Evolutionary conservation across 2,329 filamentous ascomycete genomes (phyloP).

Genomic region (Cladosporium halotolerans): DNA sequence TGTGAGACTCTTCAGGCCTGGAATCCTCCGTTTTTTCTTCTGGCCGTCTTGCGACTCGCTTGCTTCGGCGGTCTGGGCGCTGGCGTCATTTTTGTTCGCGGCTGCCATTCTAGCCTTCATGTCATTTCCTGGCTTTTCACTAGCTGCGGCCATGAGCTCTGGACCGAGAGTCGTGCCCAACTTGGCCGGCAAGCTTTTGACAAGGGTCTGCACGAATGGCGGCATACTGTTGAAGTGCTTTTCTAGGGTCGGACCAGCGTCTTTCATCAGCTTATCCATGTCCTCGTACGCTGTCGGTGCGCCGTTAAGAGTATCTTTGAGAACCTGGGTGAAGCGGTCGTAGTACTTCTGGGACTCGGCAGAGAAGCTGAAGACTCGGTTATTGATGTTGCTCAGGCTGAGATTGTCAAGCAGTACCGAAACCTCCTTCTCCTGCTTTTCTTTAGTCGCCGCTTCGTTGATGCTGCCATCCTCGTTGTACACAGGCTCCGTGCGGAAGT

Average conservation of each 20-base stretch:
- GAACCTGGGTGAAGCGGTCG: conserved; percentile 76
- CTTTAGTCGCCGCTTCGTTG: conserved; percentile 33
- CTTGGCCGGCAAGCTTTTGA: conserved; percentile 77
- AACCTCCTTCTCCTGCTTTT: conserved; percentile 65
- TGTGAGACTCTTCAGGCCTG: conserved; percentile 70
- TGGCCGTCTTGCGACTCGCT: conserved; percentile 31
- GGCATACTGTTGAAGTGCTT: conserved; percentile 64
- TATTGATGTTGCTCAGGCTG: conserved; percentile 76
- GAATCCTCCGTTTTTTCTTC: conserved; percentile 61
- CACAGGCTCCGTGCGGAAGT: conserved; percentile 30
- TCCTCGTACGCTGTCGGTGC: conserved; percentile 91
- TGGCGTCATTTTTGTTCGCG: conserved; percentile 27
- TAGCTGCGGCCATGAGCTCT: conserved; percentile 73
- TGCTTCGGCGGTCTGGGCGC: conserved; percentile 11
- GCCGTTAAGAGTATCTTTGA: conserved; percentile 87
- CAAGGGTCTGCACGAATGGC: conserved; percentile 73
- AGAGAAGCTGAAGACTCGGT: conserved; percentile 78
- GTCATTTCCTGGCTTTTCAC: conserved; percentile 55
- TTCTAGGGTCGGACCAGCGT: conserved; percentile 58
- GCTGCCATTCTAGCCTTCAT: conserved; percentile 29
- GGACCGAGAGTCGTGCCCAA: conserved; percentile 70
- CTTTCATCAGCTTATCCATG: conserved; percentile 62
- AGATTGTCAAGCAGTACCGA: conserved; percentile 73
- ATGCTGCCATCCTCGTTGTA: conserved; percentile 32
- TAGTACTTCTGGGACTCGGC: conserved; percentile 76